These are phyloP conservation scores for Pythium sukuiense DNA, from an alignment of 352 stramenopile species.

Conservation along the genomic window DNA sequence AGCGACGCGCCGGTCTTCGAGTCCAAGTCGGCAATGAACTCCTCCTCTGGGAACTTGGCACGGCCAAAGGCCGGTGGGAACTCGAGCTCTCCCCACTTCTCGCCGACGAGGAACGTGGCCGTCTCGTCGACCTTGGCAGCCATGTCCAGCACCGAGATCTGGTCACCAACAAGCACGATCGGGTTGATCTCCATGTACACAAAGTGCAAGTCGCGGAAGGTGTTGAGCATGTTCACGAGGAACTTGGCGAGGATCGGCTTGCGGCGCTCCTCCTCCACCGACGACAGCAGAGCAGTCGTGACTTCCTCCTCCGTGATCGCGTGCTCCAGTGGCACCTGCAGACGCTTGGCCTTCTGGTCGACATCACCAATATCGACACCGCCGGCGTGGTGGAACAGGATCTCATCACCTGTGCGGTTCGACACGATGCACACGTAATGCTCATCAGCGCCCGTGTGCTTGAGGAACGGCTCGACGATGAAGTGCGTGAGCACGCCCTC, in stretches of 20 bases:
- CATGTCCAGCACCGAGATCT: slow-evolving; percentile 95
- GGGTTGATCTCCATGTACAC: slow-evolving; percentile 99
- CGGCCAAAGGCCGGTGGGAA: slow-evolving; percentile 96
- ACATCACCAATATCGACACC: slow-evolving; percentile 96
- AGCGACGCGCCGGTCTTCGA: slow-evolving; percentile 95
- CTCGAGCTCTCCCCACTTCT: slow-evolving; percentile 92
- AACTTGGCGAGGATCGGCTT: slow-evolving; percentile 89
- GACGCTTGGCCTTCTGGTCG: slow-evolving; percentile 91
- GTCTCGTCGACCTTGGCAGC: slow-evolving; percentile 97
- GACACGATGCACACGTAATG: slow-evolving; percentile 98
- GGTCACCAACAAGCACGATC: slow-evolving; percentile 91
- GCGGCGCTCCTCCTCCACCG: slow-evolving; percentile 70
- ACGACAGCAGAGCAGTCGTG: slow-evolving; percentile 63
- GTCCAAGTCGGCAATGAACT: slow-evolving; percentile 95
- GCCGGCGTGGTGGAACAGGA: slow-evolving; percentile 96
- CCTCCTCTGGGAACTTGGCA: slow-evolving; percentile 95
- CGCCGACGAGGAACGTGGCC: slow-evolving; percentile 92
- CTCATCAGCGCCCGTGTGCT: slow-evolving; percentile 91
- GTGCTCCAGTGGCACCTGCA: slow-evolving; percentile 85
- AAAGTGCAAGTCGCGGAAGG: slow-evolving; percentile 96
- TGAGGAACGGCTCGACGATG: slow-evolving; percentile 97
- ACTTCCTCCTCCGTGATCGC: slow-evolving; percentile 75
- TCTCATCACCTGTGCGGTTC: slow-evolving; percentile 93
- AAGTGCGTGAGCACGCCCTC: slow-evolving; percentile 94
- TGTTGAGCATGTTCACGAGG: slow-evolving; percentile 88